Evolutionary conservation across 2,329 filamentous ascomycete genomes (phyloP).

Genomic region (Cyclaneusma minus): DNA sequence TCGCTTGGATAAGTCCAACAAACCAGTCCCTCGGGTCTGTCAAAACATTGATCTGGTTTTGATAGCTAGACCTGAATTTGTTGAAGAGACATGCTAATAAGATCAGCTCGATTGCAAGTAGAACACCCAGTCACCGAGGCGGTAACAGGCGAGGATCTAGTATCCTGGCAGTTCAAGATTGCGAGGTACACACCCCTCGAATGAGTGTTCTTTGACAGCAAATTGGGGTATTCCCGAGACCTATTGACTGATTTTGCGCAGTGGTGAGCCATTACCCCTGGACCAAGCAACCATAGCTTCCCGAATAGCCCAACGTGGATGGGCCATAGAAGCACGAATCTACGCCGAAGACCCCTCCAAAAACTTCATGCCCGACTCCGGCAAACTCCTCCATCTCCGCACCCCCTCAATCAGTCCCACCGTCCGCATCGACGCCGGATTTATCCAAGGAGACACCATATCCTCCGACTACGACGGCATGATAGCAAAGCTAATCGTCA

Average conservation of each 20-base stretch:
- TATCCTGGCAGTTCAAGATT: constrained; percentile 89
- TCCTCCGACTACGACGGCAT: constrained; percentile 95
- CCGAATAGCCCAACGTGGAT: constrained; percentile 59
- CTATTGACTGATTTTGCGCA: too few relatives aligned
- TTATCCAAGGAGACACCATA: constrained; percentile 79
- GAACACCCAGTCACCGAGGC: constrained; percentile 89
- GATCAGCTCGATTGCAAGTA: constrained; percentile 82
- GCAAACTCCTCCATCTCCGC: constrained; percentile 66
- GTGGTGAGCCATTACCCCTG: constrained; percentile 50
- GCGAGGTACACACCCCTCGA: too few relatives aligned
- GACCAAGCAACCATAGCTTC: constrained; percentile 49
- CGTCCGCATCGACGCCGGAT: constrained; percentile 85
- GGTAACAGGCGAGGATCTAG: constrained; percentile 63
- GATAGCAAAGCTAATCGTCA: constrained; percentile 95
- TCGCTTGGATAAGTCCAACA: too few relatives aligned
- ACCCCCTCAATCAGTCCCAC: constrained; percentile 56
- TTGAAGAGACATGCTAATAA: constrained; percentile 65
- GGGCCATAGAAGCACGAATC: constrained; percentile 89
- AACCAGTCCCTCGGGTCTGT: too few relatives aligned
- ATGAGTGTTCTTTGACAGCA: too few relatives aligned
- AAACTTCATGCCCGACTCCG: constrained; percentile 90
- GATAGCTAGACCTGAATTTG: too few relatives aligned
- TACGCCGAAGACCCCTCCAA: constrained; percentile 90
- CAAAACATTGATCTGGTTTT: too few relatives aligned
- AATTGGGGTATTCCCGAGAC: too few relatives aligned